Conservation (phyloP, 129 eudicot species). For the Arctium minus region DNA sequence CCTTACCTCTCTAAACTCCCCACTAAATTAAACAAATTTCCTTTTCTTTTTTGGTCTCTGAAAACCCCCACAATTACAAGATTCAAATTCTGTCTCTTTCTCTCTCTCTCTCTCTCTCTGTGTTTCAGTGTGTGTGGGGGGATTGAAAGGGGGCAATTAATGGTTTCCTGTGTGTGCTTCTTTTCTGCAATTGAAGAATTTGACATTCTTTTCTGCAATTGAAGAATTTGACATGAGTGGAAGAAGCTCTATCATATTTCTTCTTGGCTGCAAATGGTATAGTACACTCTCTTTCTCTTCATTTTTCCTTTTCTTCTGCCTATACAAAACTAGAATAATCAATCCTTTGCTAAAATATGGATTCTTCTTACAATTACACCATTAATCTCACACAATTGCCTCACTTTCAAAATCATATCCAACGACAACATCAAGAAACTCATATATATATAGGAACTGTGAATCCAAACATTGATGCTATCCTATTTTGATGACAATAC, state of each 20-base stretch:
- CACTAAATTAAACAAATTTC: neutral
- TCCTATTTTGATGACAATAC: too few species aligned
- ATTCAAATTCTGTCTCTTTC: too few species aligned
- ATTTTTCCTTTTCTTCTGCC: neutral
- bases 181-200: neutral
- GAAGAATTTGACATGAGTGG: slow-evolving; percentile 14
- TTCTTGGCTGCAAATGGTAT: slow-evolving; percentile 29
- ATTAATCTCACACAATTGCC: neutral
- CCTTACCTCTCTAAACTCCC: slow-evolving; percentile 73
- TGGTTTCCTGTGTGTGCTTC: neutral
- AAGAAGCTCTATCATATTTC: neutral
- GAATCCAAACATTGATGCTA: neutral
- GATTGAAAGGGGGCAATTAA: slow-evolving; percentile 7
- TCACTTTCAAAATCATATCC: neutral
- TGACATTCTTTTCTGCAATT: slow-evolving; percentile 13
- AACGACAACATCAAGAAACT: too few species aligned
- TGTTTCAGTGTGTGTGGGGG: neutral
- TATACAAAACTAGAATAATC: too few species aligned
- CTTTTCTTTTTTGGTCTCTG: neutral
- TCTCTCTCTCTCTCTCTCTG: too few species aligned
- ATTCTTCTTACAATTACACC: neutral
- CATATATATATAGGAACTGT: neutral
- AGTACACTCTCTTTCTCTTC: slow-evolving; percentile 8
- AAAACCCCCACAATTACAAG: neutral
- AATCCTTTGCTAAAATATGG: neutral